A percentile compares a stretch with the other conserved stretches of the same genome.
Evolutionary conservation across 106 monocot genomes (phyloP).

Genomic region (Dendrobium chrysotoxum): DNA sequence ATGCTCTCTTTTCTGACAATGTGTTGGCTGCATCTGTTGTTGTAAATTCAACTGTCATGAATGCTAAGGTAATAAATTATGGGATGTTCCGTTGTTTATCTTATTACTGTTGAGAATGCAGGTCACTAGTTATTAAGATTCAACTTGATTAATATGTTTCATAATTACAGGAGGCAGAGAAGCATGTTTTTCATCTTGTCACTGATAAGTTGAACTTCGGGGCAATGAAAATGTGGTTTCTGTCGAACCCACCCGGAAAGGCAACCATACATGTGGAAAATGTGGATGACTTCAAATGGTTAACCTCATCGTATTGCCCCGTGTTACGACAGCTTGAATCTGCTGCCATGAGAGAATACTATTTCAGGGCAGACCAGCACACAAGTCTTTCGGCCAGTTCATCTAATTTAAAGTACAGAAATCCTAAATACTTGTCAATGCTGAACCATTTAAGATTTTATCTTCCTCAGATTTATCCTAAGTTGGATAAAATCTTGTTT

Average conservation of each 20-base stretch:
- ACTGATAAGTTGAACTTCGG: constrained; percentile 69
- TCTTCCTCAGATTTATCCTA: constrained; percentile 50
- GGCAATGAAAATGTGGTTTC: constrained; percentile 77
- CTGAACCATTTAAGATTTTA: constrained; percentile 60
- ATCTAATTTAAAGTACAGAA: constrained; percentile 38
- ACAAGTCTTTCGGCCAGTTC: constrained; percentile 44
- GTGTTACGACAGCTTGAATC: constrained; percentile 60
- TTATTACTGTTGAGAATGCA: background rate
- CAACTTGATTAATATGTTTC: background rate
- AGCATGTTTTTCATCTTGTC: constrained; percentile 64
- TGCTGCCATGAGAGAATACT: constrained; percentile 57
- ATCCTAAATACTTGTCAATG: constrained; percentile 61
- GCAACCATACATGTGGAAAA: constrained; percentile 70
- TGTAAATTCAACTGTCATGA: constrained; percentile 63
- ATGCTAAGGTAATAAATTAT: constrained; percentile 47
- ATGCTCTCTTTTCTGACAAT: constrained; percentile 77
- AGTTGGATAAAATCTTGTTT: constrained; percentile 50
- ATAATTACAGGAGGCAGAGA: constrained; percentile 48
- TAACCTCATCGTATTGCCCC: constrained; percentile 65
- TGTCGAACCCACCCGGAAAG: constrained; percentile 59
- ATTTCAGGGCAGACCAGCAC: constrained; percentile 54
- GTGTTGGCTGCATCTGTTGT: constrained; percentile 76
- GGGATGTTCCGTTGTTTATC: background rate
- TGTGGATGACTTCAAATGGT: constrained; percentile 61
- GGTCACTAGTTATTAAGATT: background rate